Evolutionary conservation across 2,329 filamentous ascomycete species (phyloP).

Genomic region (Claviceps spartinae): DNA sequence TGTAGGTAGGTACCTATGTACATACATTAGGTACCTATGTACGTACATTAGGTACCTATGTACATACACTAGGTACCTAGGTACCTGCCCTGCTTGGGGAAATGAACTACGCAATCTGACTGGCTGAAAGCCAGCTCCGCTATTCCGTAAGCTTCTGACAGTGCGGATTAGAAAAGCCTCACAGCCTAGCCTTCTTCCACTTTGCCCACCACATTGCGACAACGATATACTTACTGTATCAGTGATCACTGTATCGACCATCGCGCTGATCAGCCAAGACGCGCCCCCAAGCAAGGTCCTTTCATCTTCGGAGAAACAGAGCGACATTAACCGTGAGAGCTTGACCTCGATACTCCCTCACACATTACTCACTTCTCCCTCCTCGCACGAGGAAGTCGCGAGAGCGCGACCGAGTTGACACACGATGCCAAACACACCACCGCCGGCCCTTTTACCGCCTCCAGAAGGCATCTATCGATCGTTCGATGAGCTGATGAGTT

Average conservation of each 20-base stretch:
- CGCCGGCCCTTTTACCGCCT: conserved; percentile 36
- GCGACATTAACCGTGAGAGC: not conserved
- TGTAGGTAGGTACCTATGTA: no score
- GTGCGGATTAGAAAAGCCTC: conserved; percentile 29
- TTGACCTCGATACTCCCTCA: not conserved
- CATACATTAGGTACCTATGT: not conserved
- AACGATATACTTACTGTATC: not conserved
- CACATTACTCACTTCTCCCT: conserved; percentile 2
- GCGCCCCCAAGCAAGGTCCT: not conserved
- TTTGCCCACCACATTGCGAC: conserved; percentile 5
- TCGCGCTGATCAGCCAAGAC: conserved; percentile 1
- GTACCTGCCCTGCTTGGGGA: no score
- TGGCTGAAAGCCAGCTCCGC: conserved; percentile 8
- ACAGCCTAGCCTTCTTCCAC: conserved; percentile 24
- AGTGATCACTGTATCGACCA: not conserved
- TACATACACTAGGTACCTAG: no score
- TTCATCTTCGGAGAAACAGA: not conserved
- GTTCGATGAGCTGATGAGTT: conserved; percentile 44
- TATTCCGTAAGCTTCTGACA: conserved; percentile 17
- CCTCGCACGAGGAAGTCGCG: conserved; percentile 10
- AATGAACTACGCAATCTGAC: conserved; percentile 12
- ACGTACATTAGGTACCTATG: not conserved
- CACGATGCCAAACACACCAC: conserved; percentile 33
- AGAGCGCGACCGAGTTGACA: conserved; percentile 17
- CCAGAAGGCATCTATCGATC: conserved; percentile 46